phyloP scores from a whole-genome alignment of 2,329 filamentous ascomycete species.

The Albophoma yamanashiensis region DNA sequence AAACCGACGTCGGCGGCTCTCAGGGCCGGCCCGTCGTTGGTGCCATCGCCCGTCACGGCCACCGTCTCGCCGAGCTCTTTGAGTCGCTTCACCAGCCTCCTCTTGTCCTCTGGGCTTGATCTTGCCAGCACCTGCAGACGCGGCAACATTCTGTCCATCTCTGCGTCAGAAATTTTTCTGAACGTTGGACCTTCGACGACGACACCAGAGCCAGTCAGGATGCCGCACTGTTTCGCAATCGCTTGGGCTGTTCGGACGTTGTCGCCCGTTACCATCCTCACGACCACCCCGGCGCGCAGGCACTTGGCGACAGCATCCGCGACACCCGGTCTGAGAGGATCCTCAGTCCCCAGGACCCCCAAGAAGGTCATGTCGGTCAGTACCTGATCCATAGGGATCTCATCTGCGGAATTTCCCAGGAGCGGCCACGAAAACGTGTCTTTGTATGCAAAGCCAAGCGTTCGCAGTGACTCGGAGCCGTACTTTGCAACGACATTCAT shows the following conservation, averaged over 20 bases:
- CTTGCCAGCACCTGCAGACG: constrained; percentile 40
- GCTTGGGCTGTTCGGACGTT: constrained; percentile 49
- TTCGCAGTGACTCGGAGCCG: constrained; percentile 57
- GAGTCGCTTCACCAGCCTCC: constrained; percentile 42
- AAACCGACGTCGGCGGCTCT: constrained; percentile 58
- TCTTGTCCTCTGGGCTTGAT: constrained; percentile 50
- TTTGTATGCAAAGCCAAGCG: constrained; percentile 62
- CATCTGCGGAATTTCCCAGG: constrained; percentile 21
- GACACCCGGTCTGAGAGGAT: constrained; percentile 50
- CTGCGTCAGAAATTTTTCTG: constrained; percentile 40
- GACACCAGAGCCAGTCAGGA: constrained; percentile 48
- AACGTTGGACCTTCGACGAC: constrained; percentile 59
- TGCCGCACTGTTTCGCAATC: constrained; percentile 54
- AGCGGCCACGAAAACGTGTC: constrained; percentile 65
- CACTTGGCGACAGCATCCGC: constrained; percentile 48
- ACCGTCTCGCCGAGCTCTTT: constrained; percentile 46
- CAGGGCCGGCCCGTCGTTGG: constrained; percentile 55
- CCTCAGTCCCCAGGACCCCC: constrained; percentile 56
- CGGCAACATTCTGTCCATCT: constrained; percentile 42
- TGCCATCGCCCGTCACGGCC: constrained; percentile 56
- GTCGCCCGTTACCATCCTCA: constrained; percentile 47
- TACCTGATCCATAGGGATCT: neutral
- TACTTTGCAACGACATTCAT: constrained; percentile 41
- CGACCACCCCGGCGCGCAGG: constrained; percentile 50
- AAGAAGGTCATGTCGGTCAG: constrained; percentile 58